Base-by-base conservation (phyloP, 1,284 basidiomycete genomes). In the Termitomyces sp. region DNA sequence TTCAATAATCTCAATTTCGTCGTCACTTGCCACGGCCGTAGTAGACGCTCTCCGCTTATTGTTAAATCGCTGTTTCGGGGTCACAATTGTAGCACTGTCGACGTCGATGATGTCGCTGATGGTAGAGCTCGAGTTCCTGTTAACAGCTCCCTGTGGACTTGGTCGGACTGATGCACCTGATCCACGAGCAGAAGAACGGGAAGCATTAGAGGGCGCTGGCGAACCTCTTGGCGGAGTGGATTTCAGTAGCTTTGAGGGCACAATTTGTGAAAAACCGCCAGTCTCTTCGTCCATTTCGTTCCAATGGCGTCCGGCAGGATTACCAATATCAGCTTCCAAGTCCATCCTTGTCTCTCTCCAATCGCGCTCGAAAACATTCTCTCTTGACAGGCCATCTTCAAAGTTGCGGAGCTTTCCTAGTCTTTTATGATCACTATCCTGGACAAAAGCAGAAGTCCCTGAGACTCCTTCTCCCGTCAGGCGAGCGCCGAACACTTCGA, bases 301-400 rank as follows among this genome's bases (percentile, higher is more conserved):
- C 46, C 63, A 70, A 13, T 57, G 43, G 28, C 58, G 64, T 39
- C 43, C 41, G 19, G 48, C 44, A 40, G 55, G 24, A 41, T 53
- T 52, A 30, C 64, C 56, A 21, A 51, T 55, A 21, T 70, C 59
- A 49, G 68, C 53, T 58, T 75, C 73, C 46, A 69, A 58, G 43
- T 72, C 70, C 40, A 76, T 65, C 46, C 76, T 68, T 3, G 82
- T 80, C 68, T 90, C 88, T 36, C 85, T 75, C 86, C 86, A 90
- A 66, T 90, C 88, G 21, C 88, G 76, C 56, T 77, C 75, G 67
- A 88, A 89, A 2, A 89, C 62, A 55, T 76, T 83, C 62, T 90
- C 87, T 0, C 74, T 70, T 1, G 75, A 73, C 4, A 86, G 60
- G 1, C 79, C 79, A 58, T 90, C 88, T 62, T 88, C 83, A 59